Evolutionary conservation across 495 filamentous ascomycete genomes (phyloP).

Genomic region (Aspergillus hancockii): DNA sequence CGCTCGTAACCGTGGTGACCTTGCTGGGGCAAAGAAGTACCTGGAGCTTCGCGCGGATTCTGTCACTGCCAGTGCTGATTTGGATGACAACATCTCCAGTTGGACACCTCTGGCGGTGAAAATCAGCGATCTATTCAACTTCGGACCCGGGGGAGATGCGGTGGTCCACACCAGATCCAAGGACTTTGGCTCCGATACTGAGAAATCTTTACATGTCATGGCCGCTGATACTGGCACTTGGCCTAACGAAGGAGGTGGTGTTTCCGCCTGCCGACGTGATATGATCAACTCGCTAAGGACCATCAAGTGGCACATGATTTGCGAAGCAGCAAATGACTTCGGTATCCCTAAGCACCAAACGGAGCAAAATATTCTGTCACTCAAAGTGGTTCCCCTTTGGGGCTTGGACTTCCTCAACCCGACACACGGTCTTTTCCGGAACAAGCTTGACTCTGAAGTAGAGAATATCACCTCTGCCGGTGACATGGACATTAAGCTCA

Average conservation of each 20-base stretch:
- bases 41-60: conserved; percentile 57
- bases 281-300: conserved; percentile 64
- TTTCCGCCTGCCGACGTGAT: conserved; percentile 67
- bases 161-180: conserved; percentile 45
- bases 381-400: conserved; percentile 68
- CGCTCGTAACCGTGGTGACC: conserved; percentile 54
- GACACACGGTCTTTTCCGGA: conserved; percentile 63
- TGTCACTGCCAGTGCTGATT: conserved; percentile 61
- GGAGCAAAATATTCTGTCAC: conserved; percentile 63
- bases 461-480: conserved; percentile 55
- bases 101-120: conserved; percentile 64
- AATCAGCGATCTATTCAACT: conserved; percentile 62
- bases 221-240: conserved; percentile 65
- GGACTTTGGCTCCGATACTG: conserved; percentile 50
- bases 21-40: conserved; percentile 54
- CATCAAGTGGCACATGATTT: conserved; percentile 67
- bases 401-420: conserved; percentile 64
- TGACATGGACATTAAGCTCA: conserved; percentile 56
- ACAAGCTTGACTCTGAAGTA: conserved; percentile 62
- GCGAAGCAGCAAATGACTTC: conserved; percentile 66
- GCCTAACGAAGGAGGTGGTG: conserved; percentile 67
- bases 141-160: conserved; percentile 63
- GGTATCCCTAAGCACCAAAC: conserved; percentile 67
- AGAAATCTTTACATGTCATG: conserved; percentile 59
- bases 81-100: conserved; percentile 58